These are phyloP conservation scores for Globisporangium cylindrosporum DNA, from an alignment of 352 stramenopile species.

Conservation along the genomic window DNA sequence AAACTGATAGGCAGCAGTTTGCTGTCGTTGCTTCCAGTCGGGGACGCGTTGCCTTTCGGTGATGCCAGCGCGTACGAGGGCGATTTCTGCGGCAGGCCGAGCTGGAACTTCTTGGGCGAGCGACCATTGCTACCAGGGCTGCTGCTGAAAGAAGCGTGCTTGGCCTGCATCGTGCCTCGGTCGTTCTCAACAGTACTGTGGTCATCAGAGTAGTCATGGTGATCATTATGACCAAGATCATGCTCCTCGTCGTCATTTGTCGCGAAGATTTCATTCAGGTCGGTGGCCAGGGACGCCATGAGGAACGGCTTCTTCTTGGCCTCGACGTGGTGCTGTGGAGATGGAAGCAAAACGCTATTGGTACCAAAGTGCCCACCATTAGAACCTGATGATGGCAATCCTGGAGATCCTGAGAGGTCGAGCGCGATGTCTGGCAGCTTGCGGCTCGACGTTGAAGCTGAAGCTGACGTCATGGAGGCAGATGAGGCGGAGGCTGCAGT, in stretches of 20 bases:
- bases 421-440: slow-evolving; percentile 17
- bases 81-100: slow-evolving; percentile 5
- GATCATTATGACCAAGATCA: no score
- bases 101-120: slow-evolving; percentile 16
- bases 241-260: not conserved
- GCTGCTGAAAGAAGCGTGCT: not conserved
- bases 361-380: not conserved
- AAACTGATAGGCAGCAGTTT: slow-evolving; percentile 11
- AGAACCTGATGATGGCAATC: not conserved
- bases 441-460: not conserved
- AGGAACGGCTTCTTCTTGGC: slow-evolving; percentile 15
- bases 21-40: slow-evolving; percentile 5
- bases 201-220: not conserved
- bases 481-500: not conserved
- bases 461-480: not conserved
- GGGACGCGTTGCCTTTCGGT: slow-evolving; percentile 7
- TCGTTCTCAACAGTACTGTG: not conserved
- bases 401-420: slow-evolving; percentile 1
- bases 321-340: not conserved
- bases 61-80: slow-evolving; percentile 2
- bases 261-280: slow-evolving; percentile 12
- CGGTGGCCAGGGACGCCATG: slow-evolving; percentile 14
- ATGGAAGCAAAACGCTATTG: slow-evolving; percentile 5
- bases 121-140: not conserved
- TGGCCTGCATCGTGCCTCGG: not conserved